These are phyloP conservation scores for Synchytrium microbalum DNA, from an alignment of 371 early-diverging fungal species.

Conservation along the genomic window DNA sequence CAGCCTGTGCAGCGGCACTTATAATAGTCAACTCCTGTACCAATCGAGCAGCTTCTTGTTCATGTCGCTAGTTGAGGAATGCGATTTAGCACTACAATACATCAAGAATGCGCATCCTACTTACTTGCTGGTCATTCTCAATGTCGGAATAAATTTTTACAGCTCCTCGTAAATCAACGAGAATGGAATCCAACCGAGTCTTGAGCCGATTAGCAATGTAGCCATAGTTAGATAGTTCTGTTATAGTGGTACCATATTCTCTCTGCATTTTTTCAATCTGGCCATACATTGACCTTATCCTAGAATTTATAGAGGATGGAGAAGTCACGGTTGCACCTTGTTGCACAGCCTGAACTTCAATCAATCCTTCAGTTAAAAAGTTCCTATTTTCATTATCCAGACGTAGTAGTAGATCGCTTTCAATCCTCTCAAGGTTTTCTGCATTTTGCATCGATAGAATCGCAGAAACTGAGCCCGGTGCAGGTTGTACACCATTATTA, in stretches of 20 bases:
- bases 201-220: not conserved
- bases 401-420: not conserved
- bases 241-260: not conserved
- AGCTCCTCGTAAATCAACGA: not conserved
- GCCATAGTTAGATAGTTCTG: not conserved
- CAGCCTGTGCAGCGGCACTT: not conserved
- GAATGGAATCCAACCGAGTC: not conserved
- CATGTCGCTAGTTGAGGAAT: not conserved
- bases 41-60: not conserved
- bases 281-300: not conserved
- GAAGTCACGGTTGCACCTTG: not conserved
- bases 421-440: not conserved
- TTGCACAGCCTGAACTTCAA: conserved; percentile 1
- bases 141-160: not conserved
- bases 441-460: not conserved
- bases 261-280: not conserved
- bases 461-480: not conserved
- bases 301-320: not conserved
- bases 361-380: not conserved
- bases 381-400: not conserved
- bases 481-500: too few species aligned
- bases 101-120: not conserved
- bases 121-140: not conserved
- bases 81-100: not conserved
- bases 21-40: not conserved